These are phyloP conservation scores for Rhytidhysteron rufulum DNA, from an alignment of 2,329 filamentous ascomycete species.

Conservation along the genomic window DNA sequence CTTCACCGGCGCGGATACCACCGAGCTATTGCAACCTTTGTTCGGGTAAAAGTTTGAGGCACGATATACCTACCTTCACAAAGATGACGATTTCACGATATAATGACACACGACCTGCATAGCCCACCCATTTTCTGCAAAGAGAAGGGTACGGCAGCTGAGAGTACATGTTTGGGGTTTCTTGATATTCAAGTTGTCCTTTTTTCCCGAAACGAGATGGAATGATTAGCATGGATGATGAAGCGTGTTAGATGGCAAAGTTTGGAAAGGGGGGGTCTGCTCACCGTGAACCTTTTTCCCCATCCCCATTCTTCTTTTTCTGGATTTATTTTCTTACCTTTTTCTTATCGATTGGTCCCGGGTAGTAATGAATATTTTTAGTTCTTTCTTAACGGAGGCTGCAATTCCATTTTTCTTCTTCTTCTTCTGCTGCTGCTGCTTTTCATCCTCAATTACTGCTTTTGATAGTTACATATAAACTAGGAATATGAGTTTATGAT, in stretches of 20 bases:
- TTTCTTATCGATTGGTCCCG: conserved; percentile 1
- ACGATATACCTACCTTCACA: conserved; percentile 19
- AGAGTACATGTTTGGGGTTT: conserved; percentile 3
- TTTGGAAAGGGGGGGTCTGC: no score
- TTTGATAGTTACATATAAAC: no score
- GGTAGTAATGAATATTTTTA: no score
- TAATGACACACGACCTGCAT: conserved; percentile 20
- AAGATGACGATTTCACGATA: conserved; percentile 11
- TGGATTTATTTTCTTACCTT: background rate
- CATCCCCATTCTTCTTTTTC: background rate
- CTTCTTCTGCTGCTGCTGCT: no score
- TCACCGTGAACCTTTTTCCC: no score
- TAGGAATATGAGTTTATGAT: no score
- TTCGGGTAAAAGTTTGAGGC: conserved; percentile 20
- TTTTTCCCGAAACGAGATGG: background rate
- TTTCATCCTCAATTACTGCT: no score
- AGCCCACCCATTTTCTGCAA: conserved; percentile 7
- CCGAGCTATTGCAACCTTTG: conserved; percentile 5
- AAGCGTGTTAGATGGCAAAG: conserved; percentile 18
- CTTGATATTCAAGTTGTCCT: no score
- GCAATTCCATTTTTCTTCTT: no score
- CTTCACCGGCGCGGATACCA: background rate
- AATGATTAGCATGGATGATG: background rate
- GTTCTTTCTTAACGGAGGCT: no score
- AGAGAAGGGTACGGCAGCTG: conserved; percentile 1